Evolutionary conservation across 139 green algal species (phyloP), one percentile per base, ranked within the genome.

Genomic region (Klebsormidium nitens): DNA sequence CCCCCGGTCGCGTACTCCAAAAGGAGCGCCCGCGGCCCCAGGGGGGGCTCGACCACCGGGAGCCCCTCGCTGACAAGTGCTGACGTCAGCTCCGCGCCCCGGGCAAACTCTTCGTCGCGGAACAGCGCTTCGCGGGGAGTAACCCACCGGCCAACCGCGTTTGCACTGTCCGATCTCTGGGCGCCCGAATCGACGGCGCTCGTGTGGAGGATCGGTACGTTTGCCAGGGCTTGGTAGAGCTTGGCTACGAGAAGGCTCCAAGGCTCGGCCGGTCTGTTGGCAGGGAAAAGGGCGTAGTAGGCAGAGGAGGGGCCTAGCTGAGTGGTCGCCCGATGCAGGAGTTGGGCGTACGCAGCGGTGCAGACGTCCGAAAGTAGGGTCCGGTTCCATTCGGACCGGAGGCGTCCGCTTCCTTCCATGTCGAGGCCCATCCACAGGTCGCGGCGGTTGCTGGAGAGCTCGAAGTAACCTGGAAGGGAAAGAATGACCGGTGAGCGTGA

Each of bases 351-450:
- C 1, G 78, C 72, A 1, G 82, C 72, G 3, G 80, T 81, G 2
- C 83, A 65, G 6, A 83, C 76, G 17, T 81, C 66, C 42, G 77
- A 17, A 31, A 93, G 76, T 57, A 93, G 83, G 48, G 59, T 61
- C 2, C 64, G 23, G 66, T 93, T 93, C 85, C 85, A 91, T 11
- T 84, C 57, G 2, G 83, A 85, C 5, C 88, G 75, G n/a, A 77
- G 64, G 11, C 76, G 47, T 35, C 87, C 84, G 3, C 75, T 70
- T 3, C 87, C 85, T 0, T 78, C 59, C 82, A 92, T 85, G 75
- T 91, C 87, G 8, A 68, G 66, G 6, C 84, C 88, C 64, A 85
- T 79, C 88, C 87, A 88, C 32, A 88, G 81, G 61, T 87, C 85
- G 2, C 85, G 38, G 11, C 84, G 70, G 60, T 88, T 88, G 56